phyloP scores from a whole-genome alignment of 2,329 filamentous ascomycete species.

The Botryotinia calthae region DNA sequence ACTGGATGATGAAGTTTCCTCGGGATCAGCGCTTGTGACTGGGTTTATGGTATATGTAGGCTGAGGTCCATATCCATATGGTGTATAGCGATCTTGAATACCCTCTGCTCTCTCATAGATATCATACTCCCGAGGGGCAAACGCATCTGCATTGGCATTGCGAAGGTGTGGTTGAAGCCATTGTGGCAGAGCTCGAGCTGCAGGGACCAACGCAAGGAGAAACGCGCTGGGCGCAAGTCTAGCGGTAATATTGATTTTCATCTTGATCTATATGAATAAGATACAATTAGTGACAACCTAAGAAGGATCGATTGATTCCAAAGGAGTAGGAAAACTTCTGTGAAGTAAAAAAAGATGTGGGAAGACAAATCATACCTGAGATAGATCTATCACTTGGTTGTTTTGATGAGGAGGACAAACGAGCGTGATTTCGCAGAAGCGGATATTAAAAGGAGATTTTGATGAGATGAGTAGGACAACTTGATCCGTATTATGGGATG shows the following conservation, averaged over 20 bases:
- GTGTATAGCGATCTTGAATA: constrained; percentile 32
- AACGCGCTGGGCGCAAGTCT: constrained; percentile 26
- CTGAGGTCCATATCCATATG: constrained; percentile 32
- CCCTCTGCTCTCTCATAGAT: constrained; percentile 28
- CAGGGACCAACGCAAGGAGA: constrained; percentile 28
- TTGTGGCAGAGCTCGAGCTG: constrained; percentile 27
- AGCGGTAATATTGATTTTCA: constrained; percentile 28
- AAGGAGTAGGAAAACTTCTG: neutral
- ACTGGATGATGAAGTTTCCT: constrained; percentile 20
- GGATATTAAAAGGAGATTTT: constrained; percentile 24
- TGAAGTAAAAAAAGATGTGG: neutral
- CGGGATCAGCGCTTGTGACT: constrained; percentile 22
- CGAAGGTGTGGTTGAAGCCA: constrained; percentile 30
- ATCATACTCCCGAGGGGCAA: constrained; percentile 31
- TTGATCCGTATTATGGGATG: neutral
- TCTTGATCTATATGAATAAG: constrained; percentile 28
- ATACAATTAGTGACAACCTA: neutral
- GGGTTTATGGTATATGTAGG: constrained; percentile 25
- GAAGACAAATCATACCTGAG: neutral
- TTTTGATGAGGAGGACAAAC: constrained; percentile 10
- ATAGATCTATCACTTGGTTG: constrained; percentile 8
- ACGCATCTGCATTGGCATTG: constrained; percentile 22
- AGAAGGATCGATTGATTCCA: neutral
- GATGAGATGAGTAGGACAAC: neutral
- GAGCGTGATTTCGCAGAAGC: constrained; percentile 21